Evolutionary conservation across 129 eudicot genomes (phyloP).

Genomic region (Artemisia tridentata): DNA sequence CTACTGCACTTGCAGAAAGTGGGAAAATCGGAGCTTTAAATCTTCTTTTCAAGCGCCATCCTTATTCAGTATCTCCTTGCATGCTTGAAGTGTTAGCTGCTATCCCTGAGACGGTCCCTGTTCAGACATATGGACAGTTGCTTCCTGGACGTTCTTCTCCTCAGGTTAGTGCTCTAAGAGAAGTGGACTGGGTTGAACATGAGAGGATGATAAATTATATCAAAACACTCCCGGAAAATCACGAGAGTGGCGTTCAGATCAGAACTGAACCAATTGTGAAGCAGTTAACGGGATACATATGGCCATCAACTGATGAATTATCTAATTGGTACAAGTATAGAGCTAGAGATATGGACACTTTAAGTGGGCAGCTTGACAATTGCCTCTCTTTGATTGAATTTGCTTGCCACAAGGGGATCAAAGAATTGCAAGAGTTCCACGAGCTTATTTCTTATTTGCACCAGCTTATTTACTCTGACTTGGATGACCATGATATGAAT

Average conservation of each 20-base stretch:
- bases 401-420: slow-evolving; percentile 70
- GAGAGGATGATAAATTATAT: slow-evolving; percentile 52
- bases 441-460: slow-evolving; percentile 65
- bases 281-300: slow-evolving; percentile 44
- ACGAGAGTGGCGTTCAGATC: slow-evolving; percentile 39
- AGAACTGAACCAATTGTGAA: slow-evolving; percentile 78
- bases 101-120: slow-evolving; percentile 91
- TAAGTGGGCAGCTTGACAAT: slow-evolving; percentile 91
- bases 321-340: slow-evolving; percentile 76
- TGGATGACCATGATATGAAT: slow-evolving; percentile 47
- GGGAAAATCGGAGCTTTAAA: slow-evolving; percentile 96
- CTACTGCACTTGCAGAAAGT: slow-evolving; percentile 75
- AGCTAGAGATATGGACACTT: slow-evolving; percentile 80
- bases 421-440: slow-evolving; percentile 60
- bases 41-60: slow-evolving; percentile 90
- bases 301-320: slow-evolving; percentile 74
- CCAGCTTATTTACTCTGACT: slow-evolving; percentile 77
- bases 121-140: slow-evolving; percentile 80
- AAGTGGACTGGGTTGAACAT: slow-evolving; percentile 95
- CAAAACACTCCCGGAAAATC: slow-evolving; percentile 39
- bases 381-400: slow-evolving; percentile 69
- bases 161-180: slow-evolving; percentile 57
- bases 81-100: slow-evolving; percentile 86
- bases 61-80: slow-evolving; percentile 68
- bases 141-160: slow-evolving; percentile 84